Conservation (phyloP, 1,284 basidiomycete species). For the Pseudozyma pruni region DNA sequence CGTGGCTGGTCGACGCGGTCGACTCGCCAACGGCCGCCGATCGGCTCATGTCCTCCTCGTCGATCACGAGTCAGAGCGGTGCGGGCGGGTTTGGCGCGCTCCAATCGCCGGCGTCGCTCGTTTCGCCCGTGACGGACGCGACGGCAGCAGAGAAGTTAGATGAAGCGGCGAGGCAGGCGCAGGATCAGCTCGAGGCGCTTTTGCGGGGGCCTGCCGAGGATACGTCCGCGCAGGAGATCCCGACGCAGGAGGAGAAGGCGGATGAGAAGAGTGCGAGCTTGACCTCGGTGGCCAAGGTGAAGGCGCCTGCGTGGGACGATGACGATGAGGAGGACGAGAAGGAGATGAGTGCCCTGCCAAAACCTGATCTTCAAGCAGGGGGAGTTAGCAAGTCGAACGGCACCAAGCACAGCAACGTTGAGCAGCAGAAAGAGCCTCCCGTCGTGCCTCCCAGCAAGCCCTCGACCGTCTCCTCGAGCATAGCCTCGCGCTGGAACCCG, state of each 20-base stretch:
- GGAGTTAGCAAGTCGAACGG: not conserved
- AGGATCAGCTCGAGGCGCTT: conserved; percentile 43
- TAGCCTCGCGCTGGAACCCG: conserved; percentile 10
- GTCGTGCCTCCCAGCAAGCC: not conserved
- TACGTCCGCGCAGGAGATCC: not conserved
- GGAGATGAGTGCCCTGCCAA: conserved; percentile 43
- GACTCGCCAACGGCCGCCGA: conserved; percentile 33
- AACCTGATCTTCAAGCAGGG: conserved; percentile 18
- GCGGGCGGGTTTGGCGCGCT: not conserved
- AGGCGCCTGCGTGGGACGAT: conserved; percentile 57
- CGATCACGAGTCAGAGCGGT: conserved; percentile 3
- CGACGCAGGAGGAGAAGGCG: not conserved
- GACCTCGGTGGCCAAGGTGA: conserved; percentile 7
- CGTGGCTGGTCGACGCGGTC: conserved; percentile 42
- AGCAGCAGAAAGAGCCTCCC: not conserved
- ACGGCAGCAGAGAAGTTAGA: conserved; percentile 33
- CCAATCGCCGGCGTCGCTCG: conserved; percentile 7
- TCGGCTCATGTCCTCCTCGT: conserved; percentile 11
- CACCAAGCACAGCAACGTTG: not conserved
- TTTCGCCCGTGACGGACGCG: conserved; percentile 31
- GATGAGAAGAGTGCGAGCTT: not conserved
- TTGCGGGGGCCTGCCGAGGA: conserved; percentile 21
- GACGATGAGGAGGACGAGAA: conserved; percentile 51
- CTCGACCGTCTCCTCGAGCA: not conserved
- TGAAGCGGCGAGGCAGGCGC: conserved; percentile 32